These are phyloP conservation scores for Arthrinium puccinioides DNA, from an alignment of 2,329 filamentous ascomycete species.

Conservation along the genomic window DNA sequence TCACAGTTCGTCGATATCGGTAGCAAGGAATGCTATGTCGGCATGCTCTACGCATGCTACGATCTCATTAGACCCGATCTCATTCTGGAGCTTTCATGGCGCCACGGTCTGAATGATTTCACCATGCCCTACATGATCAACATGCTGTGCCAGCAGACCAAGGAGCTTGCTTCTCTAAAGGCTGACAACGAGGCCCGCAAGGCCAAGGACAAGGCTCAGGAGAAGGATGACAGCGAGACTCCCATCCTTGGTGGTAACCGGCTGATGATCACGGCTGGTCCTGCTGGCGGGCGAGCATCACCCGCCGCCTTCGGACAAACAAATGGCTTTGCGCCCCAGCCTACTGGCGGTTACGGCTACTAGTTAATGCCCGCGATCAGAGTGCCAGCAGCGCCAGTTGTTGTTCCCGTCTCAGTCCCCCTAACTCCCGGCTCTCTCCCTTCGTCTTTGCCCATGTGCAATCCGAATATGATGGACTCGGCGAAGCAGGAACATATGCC, in stretches of 20 bases:
- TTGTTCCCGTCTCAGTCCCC: no score
- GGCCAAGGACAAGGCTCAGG: slow-evolving; percentile 58
- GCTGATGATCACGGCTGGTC: slow-evolving; percentile 93
- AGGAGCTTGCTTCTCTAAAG: slow-evolving; percentile 77
- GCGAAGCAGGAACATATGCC: no score
- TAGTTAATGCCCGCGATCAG: slow-evolving; percentile 26
- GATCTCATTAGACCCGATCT: slow-evolving; percentile 90
- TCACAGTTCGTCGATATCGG: slow-evolving; percentile 94
- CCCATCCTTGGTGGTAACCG: slow-evolving; percentile 85
- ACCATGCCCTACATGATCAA: slow-evolving; percentile 99
- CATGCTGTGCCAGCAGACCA: slow-evolving; percentile 83
- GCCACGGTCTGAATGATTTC: slow-evolving; percentile 87
- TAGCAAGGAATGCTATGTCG: slow-evolving; percentile 98
- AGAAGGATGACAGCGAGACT: slow-evolving; percentile 87
- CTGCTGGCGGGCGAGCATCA: slow-evolving; percentile 44
- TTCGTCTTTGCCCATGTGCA: no score
- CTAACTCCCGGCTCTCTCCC: no score
- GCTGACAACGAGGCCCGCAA: slow-evolving; percentile 96
- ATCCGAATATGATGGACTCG: no score
- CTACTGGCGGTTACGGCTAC: slow-evolving; percentile 70
- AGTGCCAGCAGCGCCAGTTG: slow-evolving; percentile 6
- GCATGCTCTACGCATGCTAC: slow-evolving; percentile 98
- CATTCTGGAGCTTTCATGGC: slow-evolving; percentile 95
- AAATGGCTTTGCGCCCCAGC: slow-evolving; percentile 85
- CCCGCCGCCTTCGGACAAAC: slow-evolving; percentile 68